These are phyloP conservation scores for Marsdenia floribunda DNA, from an alignment of 257 asterid genomes.

Conservation along the genomic window DNA sequence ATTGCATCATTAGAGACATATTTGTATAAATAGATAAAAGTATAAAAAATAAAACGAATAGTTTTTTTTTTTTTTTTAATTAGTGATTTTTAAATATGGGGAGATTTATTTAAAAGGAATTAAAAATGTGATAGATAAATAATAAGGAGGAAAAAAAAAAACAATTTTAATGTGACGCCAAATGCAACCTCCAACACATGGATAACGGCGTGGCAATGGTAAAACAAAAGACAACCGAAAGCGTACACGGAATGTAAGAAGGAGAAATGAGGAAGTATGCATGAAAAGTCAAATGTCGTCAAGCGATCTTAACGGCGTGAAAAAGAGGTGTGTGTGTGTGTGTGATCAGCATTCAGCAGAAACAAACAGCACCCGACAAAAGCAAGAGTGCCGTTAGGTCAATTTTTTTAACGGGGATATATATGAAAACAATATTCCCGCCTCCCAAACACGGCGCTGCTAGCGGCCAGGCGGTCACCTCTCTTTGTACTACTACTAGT, in stretches of 20 bases:
- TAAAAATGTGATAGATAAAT: no score
- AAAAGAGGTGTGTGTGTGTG: not conserved
- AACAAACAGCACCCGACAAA: conserved; percentile 29
- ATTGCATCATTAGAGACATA: no score
- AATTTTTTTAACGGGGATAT: conserved; percentile 17
- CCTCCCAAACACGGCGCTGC: not conserved
- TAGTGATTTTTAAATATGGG: no score
- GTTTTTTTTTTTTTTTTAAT: no score
- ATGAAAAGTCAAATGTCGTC: conserved; percentile 20
- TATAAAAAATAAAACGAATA: no score
- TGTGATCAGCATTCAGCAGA: not conserved
- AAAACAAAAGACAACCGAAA: not conserved
- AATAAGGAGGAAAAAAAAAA: no score
- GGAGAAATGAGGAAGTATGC: not conserved
- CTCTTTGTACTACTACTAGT: not conserved
- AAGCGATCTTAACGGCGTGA: conserved; percentile 20
- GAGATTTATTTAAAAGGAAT: no score
- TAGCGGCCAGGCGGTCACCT: not conserved
- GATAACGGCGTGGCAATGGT: no score
- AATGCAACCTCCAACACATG: not conserved
- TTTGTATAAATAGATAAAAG: no score
- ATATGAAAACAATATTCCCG: conserved; percentile 1
- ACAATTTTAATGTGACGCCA: no score
- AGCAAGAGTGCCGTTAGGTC: conserved; percentile 29
- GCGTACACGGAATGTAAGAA: not conserved